phyloP scores from a whole-genome alignment of 2,329 filamentous ascomycete species.

The Rachicladosporium sp. region DNA sequence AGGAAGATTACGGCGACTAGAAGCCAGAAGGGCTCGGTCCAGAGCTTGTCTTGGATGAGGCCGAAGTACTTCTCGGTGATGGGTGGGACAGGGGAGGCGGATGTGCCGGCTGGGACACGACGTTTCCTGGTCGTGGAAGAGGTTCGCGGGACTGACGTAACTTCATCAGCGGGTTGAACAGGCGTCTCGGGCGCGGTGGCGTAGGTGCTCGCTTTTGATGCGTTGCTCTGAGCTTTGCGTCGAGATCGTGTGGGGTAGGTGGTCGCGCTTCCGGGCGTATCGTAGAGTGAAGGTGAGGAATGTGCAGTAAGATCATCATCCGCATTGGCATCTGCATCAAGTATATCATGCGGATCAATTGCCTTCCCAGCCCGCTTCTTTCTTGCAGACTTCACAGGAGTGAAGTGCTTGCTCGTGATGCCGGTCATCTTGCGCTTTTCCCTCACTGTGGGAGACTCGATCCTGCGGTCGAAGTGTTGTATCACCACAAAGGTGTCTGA shows the following conservation, averaged over 20 bases:
- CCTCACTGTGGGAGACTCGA: too few relatives aligned
- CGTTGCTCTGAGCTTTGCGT: neutral
- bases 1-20: constrained; percentile 75
- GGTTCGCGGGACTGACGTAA: constrained; percentile 3
- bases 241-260: neutral
- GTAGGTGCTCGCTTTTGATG: constrained; percentile 14
- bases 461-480: too few relatives aligned
- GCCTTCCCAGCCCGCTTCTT: neutral
- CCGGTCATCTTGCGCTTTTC: constrained; percentile 22
- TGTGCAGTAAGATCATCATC: neutral
- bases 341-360: neutral
- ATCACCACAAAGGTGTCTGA: too few relatives aligned
- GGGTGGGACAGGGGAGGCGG: constrained; percentile 50
- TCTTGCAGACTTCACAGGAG: constrained; percentile 8
- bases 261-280: constrained; percentile 1
- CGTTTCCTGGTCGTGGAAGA: constrained; percentile 16
- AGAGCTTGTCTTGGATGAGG: constrained; percentile 71
- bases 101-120: constrained; percentile 23
- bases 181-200: constrained; percentile 6
- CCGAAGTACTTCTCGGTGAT: constrained; percentile 55
- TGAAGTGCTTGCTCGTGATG: constrained; percentile 22
- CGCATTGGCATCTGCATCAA: too few relatives aligned
- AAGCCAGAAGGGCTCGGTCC: constrained; percentile 63
- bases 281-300: neutral
- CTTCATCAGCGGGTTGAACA: neutral